A percentile compares a stretch with the other conserved stretches of the same genome.
phyloP scores from a whole-genome alignment of 306 rosid species.

The Glycyrrhiza uralensis region DNA sequence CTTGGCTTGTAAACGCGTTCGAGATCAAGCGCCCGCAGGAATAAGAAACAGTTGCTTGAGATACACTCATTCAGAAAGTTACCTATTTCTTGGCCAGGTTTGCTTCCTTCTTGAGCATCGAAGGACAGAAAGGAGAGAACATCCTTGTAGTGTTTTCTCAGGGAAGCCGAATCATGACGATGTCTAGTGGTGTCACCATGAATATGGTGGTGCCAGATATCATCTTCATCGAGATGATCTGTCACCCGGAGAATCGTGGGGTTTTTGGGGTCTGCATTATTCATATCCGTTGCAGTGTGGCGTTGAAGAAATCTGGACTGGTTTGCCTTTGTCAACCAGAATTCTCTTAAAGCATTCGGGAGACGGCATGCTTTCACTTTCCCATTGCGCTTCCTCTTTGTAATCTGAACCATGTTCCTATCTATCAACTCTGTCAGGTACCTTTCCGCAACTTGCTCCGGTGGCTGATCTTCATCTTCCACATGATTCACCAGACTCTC shows the following conservation, averaged over 20 bases:
- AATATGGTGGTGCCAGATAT: constrained; percentile 17
- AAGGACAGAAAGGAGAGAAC: constrained; percentile 26
- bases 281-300: neutral
- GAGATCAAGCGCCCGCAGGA: constrained; percentile 40
- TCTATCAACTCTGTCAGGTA: constrained; percentile 27
- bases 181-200: neutral
- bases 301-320: neutral
- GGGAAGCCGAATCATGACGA: neutral
- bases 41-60: neutral
- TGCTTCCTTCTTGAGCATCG: constrained; percentile 33
- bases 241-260: neutral
- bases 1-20: constrained; percentile 39
- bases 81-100: constrained; percentile 33
- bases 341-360: neutral
- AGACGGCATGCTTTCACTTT: constrained; percentile 32
- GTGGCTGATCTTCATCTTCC: neutral
- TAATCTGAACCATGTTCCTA: constrained; percentile 16
- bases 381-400: constrained; percentile 26
- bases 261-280: neutral
- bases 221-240: neutral
- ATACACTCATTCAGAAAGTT: constrained; percentile 15
- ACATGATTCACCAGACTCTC: neutral
- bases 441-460: constrained; percentile 21
- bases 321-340: neutral
- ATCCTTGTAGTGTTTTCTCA: neutral